phyloP scores from a whole-genome alignment of 192 early-diverging fungal species.

The Coemansia aciculifera region DNA sequence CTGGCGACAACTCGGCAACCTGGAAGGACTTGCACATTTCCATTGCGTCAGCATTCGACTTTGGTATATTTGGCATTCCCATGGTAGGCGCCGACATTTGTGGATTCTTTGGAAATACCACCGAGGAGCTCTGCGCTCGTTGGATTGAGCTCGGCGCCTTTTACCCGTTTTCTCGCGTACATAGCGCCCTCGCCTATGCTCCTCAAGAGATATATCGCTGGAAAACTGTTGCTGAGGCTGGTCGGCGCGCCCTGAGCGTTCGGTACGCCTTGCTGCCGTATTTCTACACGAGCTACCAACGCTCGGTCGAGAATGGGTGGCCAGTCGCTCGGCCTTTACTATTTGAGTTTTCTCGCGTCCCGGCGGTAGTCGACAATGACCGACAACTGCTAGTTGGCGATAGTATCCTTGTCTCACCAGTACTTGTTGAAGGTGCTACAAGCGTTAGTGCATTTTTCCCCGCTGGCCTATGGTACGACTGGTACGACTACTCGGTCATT shows the following conservation, averaged over 20 bases:
- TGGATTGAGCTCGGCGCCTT: slow-evolving; percentile 67
- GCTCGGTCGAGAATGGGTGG: slow-evolving; percentile 55
- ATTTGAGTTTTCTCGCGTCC: slow-evolving; percentile 54
- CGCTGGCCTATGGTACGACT: slow-evolving; percentile 64
- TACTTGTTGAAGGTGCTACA: slow-evolving; percentile 49
- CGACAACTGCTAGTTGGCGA: slow-evolving; percentile 63
- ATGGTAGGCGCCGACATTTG: slow-evolving; percentile 73
- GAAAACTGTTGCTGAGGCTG: slow-evolving; percentile 57
- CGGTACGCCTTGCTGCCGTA: slow-evolving; percentile 66
- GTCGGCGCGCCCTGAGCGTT: slow-evolving; percentile 55
- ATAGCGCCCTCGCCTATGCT: slow-evolving; percentile 55
- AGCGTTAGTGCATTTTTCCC: slow-evolving; percentile 67
- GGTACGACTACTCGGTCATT: slow-evolving; percentile 35
- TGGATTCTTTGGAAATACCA: slow-evolving; percentile 62
- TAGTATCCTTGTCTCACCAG: slow-evolving; percentile 61
- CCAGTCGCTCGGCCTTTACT: slow-evolving; percentile 60
- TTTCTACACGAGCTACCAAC: slow-evolving; percentile 59
- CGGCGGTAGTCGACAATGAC: slow-evolving; percentile 51
- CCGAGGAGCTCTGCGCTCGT: slow-evolving; percentile 64
- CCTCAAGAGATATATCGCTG: slow-evolving; percentile 67
- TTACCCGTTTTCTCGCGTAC: slow-evolving; percentile 65
- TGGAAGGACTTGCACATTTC: slow-evolving; percentile 63
- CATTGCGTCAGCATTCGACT: slow-evolving; percentile 61
- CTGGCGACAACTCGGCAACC: slow-evolving; percentile 63
- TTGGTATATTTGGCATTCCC: slow-evolving; percentile 72